phyloP scores from a whole-genome alignment of 768 basidiomycete genomes.

The Neoboletus magnificus region DNA sequence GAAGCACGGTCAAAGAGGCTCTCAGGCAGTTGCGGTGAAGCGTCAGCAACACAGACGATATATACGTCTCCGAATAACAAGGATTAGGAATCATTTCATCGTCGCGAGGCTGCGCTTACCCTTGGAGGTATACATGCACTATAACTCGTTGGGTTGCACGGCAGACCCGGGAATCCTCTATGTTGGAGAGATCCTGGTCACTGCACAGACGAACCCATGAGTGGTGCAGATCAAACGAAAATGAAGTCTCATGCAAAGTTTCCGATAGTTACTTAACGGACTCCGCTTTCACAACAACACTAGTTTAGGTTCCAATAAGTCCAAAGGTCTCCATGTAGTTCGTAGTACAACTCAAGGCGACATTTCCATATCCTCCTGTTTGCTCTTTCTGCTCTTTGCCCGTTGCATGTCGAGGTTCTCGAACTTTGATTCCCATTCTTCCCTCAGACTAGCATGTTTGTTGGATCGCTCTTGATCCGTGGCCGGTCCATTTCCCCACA shows the following conservation, averaged over 20 bases:
- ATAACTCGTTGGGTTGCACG: neutral
- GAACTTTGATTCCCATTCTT: constrained; percentile 44
- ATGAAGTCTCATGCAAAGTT: neutral
- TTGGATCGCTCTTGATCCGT: constrained; percentile 37
- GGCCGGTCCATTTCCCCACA: constrained; percentile 41
- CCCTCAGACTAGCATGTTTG: constrained; percentile 35
- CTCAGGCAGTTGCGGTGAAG: constrained; percentile 38
- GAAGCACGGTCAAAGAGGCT: constrained; percentile 68
- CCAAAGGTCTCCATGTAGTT: neutral
- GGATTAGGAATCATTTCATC: neutral
- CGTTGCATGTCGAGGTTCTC: constrained; percentile 24
- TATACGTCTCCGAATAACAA: neutral
- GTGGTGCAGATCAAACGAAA: neutral
- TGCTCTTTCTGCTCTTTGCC: constrained; percentile 20
- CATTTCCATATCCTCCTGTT: constrained; percentile 23
- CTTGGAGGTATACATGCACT: neutral
- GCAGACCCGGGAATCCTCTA: neutral
- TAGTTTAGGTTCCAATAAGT: neutral
- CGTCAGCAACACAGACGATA: neutral
- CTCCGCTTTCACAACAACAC: neutral
- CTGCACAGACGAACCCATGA: neutral
- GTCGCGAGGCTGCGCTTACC: neutral
- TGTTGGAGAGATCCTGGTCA: neutral
- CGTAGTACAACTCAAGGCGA: constrained; percentile 13
- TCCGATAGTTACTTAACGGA: neutral